These are phyloP conservation scores for Fagopyrum homotropicum DNA, from an alignment of 148 eudicot species.

Conservation along the genomic window DNA sequence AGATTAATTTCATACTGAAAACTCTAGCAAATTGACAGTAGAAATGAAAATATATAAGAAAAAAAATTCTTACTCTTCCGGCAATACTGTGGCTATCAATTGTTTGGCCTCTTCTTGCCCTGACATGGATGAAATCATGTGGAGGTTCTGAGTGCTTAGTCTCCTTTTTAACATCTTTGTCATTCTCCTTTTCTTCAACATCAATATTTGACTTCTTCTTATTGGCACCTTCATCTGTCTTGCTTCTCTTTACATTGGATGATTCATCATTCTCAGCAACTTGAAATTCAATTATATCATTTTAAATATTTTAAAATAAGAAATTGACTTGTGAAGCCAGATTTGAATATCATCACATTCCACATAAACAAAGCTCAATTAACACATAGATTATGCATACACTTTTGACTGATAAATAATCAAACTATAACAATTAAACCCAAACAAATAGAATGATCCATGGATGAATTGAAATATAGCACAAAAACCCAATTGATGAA, in stretches of 20 bases:
- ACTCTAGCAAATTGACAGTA: background rate
- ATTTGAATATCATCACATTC: no score
- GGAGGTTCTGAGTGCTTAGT: conserved; percentile 32
- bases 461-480: no score
- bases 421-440: no score
- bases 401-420: no score
- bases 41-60: background rate
- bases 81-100: conserved; percentile 58
- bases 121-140: conserved; percentile 62
- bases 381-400: no score
- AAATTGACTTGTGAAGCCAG: no score
- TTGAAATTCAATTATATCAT: conserved; percentile 15
- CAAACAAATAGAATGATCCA: no score
- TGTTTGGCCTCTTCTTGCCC: conserved; percentile 53
- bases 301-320: no score
- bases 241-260: conserved; percentile 40
- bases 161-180: conserved; percentile 17
- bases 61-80: conserved; percentile 51
- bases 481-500: no score
- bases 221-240: conserved; percentile 18
- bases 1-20: background rate
- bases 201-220: conserved; percentile 18
- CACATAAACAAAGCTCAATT: no score
- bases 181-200: conserved; percentile 15
- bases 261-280: conserved; percentile 28